Evolutionary conservation across 345 rosid genomes (phyloP).

Genomic region (Salix arbutifolia): DNA sequence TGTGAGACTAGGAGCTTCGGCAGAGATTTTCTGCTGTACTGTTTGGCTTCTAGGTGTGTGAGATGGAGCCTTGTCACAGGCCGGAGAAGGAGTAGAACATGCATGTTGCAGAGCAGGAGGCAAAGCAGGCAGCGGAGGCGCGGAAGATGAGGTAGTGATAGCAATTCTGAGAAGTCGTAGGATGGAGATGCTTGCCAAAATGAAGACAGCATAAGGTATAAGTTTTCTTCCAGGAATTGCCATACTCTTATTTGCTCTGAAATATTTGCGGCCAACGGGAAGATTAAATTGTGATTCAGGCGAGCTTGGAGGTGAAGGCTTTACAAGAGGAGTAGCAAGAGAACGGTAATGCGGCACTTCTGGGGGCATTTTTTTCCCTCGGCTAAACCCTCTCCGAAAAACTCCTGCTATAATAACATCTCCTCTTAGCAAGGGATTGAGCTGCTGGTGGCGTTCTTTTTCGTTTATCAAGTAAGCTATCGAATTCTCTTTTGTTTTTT

Average conservation of each 20-base stretch:
- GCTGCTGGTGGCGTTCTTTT: constrained; percentile 8
- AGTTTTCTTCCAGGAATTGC: constrained; percentile 51
- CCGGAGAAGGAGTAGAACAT: constrained; percentile 21
- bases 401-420: constrained; percentile 24
- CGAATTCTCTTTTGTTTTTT: constrained; percentile 10
- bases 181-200: constrained; percentile 57
- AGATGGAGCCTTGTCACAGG: constrained; percentile 21
- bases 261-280: constrained; percentile 25
- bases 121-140: constrained; percentile 23
- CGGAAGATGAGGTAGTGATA: constrained; percentile 43
- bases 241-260: constrained; percentile 41
- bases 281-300: constrained; percentile 15
- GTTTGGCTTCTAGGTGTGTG: constrained; percentile 7
- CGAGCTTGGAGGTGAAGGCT: constrained; percentile 46
- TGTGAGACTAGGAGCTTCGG: constrained; percentile 29
- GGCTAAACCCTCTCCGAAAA: constrained; percentile 14
- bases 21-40: constrained; percentile 1
- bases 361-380: constrained; percentile 55
- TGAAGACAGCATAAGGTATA: constrained; percentile 54
- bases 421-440: constrained; percentile 12
- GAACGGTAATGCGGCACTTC: constrained; percentile 41
- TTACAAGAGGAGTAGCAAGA: constrained; percentile 37
- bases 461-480: constrained; percentile 11
- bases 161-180: constrained; percentile 54
- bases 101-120: constrained; percentile 28